These are phyloP conservation scores for Remersonia thermophila DNA, from an alignment of 2,329 filamentous ascomycete genomes.

Conservation along the genomic window DNA sequence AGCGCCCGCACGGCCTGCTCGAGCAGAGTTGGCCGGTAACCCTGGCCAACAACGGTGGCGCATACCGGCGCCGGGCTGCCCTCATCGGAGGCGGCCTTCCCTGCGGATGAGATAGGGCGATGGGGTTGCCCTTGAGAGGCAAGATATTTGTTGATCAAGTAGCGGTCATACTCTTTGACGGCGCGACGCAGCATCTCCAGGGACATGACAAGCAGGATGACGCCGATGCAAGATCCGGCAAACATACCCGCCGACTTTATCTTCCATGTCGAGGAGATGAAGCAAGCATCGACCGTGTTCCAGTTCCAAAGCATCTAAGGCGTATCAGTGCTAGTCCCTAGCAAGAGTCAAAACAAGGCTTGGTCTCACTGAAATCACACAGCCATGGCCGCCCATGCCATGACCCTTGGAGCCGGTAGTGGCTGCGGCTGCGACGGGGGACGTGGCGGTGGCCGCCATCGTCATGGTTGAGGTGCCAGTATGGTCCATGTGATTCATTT, in stretches of 20 bases:
- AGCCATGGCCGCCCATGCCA: constrained; percentile 18
- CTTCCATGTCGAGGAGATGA: constrained; percentile 58
- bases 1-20: constrained; percentile 57
- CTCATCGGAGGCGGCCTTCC: constrained; percentile 13
- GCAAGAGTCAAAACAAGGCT: not conserved
- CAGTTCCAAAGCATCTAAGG: constrained; percentile 72
- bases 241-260: constrained; percentile 60
- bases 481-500: constrained; percentile 8
- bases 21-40: constrained; percentile 43
- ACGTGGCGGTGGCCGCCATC: constrained; percentile 12
- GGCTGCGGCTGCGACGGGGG: constrained; percentile 7
- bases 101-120: constrained; percentile 14
- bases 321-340: not conserved
- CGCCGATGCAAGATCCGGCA: constrained; percentile 67
- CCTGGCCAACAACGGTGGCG: constrained; percentile 2
- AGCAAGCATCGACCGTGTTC: constrained; percentile 60
- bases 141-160: constrained; percentile 42
- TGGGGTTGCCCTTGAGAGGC: constrained; percentile 2
- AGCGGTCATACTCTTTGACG: constrained; percentile 60
- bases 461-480: constrained; percentile 3
- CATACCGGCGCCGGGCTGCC: constrained; percentile 3
- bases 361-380: constrained; percentile 32
- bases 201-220: constrained; percentile 57
- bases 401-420: constrained; percentile 1
- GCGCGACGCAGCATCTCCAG: constrained; percentile 62